Base-by-base conservation (phyloP, 2,329 filamentous ascomycete genomes). In the Colletotrichum sidae region DNA sequence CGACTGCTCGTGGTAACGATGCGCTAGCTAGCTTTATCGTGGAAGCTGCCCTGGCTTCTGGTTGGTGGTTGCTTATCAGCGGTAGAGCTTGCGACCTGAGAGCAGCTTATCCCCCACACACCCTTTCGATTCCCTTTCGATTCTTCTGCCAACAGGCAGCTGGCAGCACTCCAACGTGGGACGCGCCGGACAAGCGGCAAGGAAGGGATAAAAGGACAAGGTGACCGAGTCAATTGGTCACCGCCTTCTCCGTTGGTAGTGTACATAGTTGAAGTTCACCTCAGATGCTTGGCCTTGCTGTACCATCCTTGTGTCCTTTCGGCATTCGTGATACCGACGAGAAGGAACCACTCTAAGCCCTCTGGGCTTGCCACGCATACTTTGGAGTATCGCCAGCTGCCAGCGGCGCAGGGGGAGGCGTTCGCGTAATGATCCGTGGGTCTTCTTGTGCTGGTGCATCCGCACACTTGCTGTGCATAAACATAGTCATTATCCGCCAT, bases 21-120 rank as follows among this genome's bases (percentile, higher is more conserved):
- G 49, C 50, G 50, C 47, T 57, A 52, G 54, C 37, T 58, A 66
- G 63, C 58, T 66, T 66, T 66, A 63, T 50, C 53, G 47, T 66
- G 46, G 33, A 51, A 66, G 63, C 46, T 57, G 47, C 42, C 41
- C 25, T 49, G 47, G 41, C 33, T 53, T 42, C 17, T 56, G 52
- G 63, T 53, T 66, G 58, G 47, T 35, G 41, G 45, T 47, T 37
- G 39, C 58, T 66, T 66, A 63, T 66, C 58, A 57, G 58, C 52
- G 39, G 34, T 44, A 53, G 52, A 65, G 62, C 62, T 65, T 51
- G 42, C 42, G 52, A 52, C 38, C 53, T 53, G 15, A 34, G 62
- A 62, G 25, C 25, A 25, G 58, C 62, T 62, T 65, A 65, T 65
- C 63, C 58, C 59, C 63, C 58, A 55, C 63, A 65, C 47, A 17